Evolutionary conservation across 1,284 basidiomycete genomes (phyloP).

Genomic region (Schizopora paradoxa): DNA sequence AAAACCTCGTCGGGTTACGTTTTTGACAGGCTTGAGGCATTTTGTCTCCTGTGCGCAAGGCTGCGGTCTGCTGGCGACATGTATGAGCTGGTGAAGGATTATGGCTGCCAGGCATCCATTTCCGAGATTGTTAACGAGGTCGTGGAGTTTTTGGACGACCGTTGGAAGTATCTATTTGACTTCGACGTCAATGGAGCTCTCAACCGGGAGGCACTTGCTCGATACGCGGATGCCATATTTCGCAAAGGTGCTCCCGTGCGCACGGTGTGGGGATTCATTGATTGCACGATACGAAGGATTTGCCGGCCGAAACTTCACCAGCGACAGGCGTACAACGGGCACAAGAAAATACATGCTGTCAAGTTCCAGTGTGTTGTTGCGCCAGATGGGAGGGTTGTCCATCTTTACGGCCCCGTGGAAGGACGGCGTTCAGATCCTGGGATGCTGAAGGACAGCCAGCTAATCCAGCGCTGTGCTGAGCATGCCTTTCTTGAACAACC

Average conservation of each 20-base stretch:
- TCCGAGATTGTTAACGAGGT: slow-evolving; percentile 20
- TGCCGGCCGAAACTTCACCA: slow-evolving; percentile 19
- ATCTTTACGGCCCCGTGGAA: slow-evolving; percentile 23
- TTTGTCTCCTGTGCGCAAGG: background rate
- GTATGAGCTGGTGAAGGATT: slow-evolving; percentile 4
- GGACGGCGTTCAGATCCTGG: slow-evolving; percentile 22
- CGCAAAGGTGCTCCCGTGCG: slow-evolving; percentile 18
- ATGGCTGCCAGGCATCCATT: slow-evolving; percentile 1
- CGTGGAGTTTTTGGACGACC: slow-evolving; percentile 16
- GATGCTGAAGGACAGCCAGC: slow-evolving; percentile 15
- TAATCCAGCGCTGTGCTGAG: slow-evolving; percentile 11
- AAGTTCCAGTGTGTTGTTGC: slow-evolving; percentile 25
- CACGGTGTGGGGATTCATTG: slow-evolving; percentile 23
- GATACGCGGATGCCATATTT: slow-evolving; percentile 20
- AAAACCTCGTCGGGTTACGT: background rate
- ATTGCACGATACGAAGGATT: slow-evolving; percentile 25
- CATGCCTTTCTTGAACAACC: too few relatives aligned
- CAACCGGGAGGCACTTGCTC: slow-evolving; percentile 6
- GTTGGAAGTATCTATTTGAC: slow-evolving; percentile 23
- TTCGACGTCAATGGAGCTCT: slow-evolving; percentile 18
- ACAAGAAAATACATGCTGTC: slow-evolving; percentile 24
- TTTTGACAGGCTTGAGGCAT: slow-evolving; percentile 12
- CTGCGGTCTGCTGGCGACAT: background rate
- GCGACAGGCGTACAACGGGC: slow-evolving; percentile 23
- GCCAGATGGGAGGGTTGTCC: slow-evolving; percentile 24